A percentile compares a stretch with the other conserved stretches of the same genome.
Evolutionary conservation across 2,329 filamentous ascomycete genomes (phyloP).

Genomic region (Madurella fahalii): DNA sequence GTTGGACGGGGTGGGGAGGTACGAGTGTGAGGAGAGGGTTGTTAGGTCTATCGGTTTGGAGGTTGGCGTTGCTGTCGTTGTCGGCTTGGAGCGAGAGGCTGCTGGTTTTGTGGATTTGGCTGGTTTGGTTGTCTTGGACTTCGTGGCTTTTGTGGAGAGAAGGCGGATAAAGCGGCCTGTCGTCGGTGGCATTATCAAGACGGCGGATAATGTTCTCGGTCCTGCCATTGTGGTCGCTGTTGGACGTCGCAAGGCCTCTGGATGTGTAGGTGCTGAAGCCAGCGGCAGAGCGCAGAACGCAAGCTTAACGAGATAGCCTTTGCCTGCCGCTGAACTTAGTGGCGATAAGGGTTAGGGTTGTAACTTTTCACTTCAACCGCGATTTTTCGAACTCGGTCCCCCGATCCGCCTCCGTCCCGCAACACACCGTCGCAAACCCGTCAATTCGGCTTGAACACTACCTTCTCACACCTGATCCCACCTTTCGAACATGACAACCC

Average conservation of each 20-base stretch:
- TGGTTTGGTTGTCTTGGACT: neutral
- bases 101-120: neutral
- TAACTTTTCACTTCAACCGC: neutral
- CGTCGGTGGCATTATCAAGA: neutral
- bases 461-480: neutral
- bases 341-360: neutral
- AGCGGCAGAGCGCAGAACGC: neutral
- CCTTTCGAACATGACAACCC: slow-evolving; percentile 31
- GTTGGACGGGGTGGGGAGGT: slow-evolving; percentile 28
- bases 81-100: neutral
- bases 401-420: neutral
- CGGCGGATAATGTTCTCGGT: neutral
- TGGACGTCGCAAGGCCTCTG: neutral
- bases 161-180: neutral
- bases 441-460: neutral
- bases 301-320: neutral
- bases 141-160: neutral
- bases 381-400: neutral
- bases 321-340: neutral
- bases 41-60: slow-evolving; percentile 3
- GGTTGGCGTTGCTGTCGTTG: neutral
- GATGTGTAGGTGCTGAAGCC: neutral
- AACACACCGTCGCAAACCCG: neutral
- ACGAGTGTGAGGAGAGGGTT: slow-evolving; percentile 25
- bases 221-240: neutral